phyloP scores from a whole-genome alignment of 495 filamentous ascomycete species.

The Aspergillus leporis region DNA sequence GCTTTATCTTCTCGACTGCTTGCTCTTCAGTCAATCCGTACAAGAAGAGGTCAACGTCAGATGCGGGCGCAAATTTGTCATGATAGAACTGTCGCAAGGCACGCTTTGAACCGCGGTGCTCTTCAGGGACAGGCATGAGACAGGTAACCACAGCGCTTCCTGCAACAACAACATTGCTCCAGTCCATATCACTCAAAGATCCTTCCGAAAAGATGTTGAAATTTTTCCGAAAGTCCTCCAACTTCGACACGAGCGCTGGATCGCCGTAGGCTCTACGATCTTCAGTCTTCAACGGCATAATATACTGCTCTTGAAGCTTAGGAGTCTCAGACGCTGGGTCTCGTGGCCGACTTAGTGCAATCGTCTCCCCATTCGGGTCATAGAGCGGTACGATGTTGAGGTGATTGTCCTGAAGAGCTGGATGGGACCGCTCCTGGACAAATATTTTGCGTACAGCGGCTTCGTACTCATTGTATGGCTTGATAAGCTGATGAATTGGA shows the following conservation, averaged over 20 bases:
- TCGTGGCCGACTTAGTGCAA: constrained; percentile 63
- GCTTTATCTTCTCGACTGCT: constrained; percentile 77
- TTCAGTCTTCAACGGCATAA: constrained; percentile 63
- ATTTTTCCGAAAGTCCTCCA: constrained; percentile 72
- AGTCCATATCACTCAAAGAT: constrained; percentile 63
- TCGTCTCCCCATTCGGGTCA: constrained; percentile 49
- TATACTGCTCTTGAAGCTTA: constrained; percentile 63
- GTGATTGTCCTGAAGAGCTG: constrained; percentile 55
- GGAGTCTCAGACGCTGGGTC: constrained; percentile 57
- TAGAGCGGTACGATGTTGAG: constrained; percentile 74
- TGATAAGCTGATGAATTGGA: constrained; percentile 57
- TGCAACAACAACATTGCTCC: constrained; percentile 75
- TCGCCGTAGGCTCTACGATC: constrained; percentile 60
- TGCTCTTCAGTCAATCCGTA: constrained; percentile 72
- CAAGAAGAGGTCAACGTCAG: constrained; percentile 82
- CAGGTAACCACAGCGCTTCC: constrained; percentile 76
- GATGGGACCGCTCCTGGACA: constrained; percentile 66
- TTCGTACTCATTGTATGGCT: constrained; percentile 71
- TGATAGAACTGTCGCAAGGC: constrained; percentile 70
- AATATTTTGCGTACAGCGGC: constrained; percentile 66
- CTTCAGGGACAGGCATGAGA: constrained; percentile 67
- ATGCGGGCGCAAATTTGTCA: constrained; percentile 74
- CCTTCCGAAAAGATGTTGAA: constrained; percentile 77
- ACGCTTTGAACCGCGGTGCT: constrained; percentile 64
- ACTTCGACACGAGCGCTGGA: constrained; percentile 60